These are phyloP conservation scores for Eucalyptus erythrocorys DNA, from an alignment of 345 rosid genomes.

Conservation along the genomic window DNA sequence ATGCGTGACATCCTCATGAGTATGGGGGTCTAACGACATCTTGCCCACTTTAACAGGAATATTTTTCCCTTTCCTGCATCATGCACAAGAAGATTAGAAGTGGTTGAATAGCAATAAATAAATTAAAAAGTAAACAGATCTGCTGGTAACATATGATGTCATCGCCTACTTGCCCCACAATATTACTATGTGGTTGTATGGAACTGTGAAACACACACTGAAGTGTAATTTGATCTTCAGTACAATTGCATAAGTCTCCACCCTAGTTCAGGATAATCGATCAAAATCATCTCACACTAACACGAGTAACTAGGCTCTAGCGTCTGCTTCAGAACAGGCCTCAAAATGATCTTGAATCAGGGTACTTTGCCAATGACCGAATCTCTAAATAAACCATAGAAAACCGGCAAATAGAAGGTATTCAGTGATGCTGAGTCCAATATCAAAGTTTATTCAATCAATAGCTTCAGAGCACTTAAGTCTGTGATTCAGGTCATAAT, in stretches of 20 bases:
- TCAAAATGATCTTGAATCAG: neutral
- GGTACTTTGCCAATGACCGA: neutral
- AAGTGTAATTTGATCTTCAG: neutral
- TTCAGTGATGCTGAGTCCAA: neutral
- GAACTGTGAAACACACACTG: neutral
- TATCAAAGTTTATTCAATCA: neutral
- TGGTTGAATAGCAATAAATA: neutral
- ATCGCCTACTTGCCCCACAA: neutral
- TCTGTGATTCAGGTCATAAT: neutral
- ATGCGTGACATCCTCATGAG: neutral
- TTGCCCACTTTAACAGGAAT: neutral
- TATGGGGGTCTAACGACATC: neutral
- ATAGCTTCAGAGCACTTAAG: neutral
- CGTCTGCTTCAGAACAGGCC: neutral
- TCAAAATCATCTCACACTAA: neutral
- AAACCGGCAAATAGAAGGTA: neutral
- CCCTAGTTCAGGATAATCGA: neutral
- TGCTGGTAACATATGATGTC: neutral
- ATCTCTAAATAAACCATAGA: neutral
- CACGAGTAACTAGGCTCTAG: neutral
- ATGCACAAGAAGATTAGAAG: neutral
- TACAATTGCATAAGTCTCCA: neutral
- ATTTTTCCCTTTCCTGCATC: neutral
- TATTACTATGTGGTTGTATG: neutral
- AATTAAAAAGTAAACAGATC: neutral